A percentile compares a stretch with the other conserved stretches of the same genome.
These are phyloP conservation scores for Ascoidea tarda DNA, from an alignment of 805 yeast genomes.

Conservation along the genomic window DNA sequence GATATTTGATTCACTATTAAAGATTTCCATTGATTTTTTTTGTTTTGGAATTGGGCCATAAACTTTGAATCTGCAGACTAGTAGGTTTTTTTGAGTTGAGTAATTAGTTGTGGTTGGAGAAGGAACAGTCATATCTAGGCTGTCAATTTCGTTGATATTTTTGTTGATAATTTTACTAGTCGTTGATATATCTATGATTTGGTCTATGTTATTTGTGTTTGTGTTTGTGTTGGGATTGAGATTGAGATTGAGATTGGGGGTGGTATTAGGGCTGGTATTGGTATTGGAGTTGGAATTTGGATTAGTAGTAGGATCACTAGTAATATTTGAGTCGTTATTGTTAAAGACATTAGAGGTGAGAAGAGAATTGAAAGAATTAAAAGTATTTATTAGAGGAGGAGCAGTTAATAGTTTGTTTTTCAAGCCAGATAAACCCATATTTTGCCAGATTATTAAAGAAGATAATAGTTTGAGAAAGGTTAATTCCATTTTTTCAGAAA, in stretches of 20 bases:
- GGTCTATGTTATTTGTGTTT: too few relatives aligned
- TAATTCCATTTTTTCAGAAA: slow-evolving; percentile 11
- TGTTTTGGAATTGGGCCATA: slow-evolving; percentile 42
- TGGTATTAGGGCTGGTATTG: too few relatives aligned
- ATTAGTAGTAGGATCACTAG: neutral
- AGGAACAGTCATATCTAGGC: neutral
- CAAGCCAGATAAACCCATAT: slow-evolving; percentile 34
- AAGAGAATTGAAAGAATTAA: too few relatives aligned
- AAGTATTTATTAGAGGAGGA: slow-evolving; percentile 13
- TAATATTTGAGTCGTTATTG: neutral
- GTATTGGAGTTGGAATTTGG: neutral
- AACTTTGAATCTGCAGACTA: slow-evolving; percentile 52
- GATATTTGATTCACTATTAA: slow-evolving; percentile 1
- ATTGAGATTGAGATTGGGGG: too few relatives aligned
- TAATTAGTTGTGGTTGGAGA: neutral
- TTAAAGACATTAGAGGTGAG: slow-evolving; percentile 7
- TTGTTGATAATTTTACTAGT: neutral
- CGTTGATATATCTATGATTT: neutral
- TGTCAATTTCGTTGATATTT: neutral
- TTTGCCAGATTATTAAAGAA: slow-evolving; percentile 41
- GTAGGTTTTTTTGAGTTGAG: slow-evolving; percentile 22
- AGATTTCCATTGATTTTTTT: slow-evolving; percentile 6
- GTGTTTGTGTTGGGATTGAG: too few relatives aligned
- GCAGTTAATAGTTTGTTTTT: slow-evolving; percentile 35
- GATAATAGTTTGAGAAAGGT: slow-evolving; percentile 29